Conservation (phyloP, 352 stramenopile genomes). For the Pythium scleroteichum region DNA sequence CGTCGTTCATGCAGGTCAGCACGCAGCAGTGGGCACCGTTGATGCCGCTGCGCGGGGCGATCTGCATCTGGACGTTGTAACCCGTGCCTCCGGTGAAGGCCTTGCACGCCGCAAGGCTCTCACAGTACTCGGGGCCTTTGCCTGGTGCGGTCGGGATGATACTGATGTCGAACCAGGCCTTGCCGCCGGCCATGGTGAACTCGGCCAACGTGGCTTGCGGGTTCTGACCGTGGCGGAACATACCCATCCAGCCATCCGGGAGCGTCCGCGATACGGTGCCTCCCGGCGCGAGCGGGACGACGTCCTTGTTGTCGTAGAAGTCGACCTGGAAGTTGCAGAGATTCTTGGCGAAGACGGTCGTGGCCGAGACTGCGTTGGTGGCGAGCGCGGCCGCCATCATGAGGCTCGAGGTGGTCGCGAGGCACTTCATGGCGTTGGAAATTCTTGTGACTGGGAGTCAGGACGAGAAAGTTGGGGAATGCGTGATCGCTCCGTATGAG, state of each 20-base stretch:
- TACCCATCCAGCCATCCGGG: slow-evolving; percentile 21
- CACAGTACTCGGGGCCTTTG: slow-evolving; percentile 26
- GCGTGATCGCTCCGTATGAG: background rate
- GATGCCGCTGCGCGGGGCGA: slow-evolving; percentile 13
- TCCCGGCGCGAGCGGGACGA: slow-evolving; percentile 5
- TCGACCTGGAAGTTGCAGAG: slow-evolving; percentile 25
- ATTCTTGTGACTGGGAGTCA: slow-evolving; percentile 5
- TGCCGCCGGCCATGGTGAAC: slow-evolving; percentile 31
- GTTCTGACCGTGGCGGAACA: slow-evolving; percentile 27
- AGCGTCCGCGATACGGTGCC: slow-evolving; percentile 2
- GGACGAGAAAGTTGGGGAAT: slow-evolving; percentile 26
- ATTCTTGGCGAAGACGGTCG: slow-evolving; percentile 31
- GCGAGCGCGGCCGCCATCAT: slow-evolving; percentile 14
- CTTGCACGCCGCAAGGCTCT: slow-evolving; percentile 31
- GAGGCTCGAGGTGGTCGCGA: slow-evolving; percentile 13
- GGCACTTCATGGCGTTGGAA: slow-evolving; percentile 19
- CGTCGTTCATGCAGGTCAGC: slow-evolving; percentile 35
- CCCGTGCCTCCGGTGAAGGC: slow-evolving; percentile 20
- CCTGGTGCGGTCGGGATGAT: slow-evolving; percentile 28
- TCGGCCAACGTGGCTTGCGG: slow-evolving; percentile 33
- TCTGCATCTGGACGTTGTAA: slow-evolving; percentile 35
- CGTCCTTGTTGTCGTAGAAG: slow-evolving; percentile 28
- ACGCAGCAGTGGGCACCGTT: slow-evolving; percentile 28
- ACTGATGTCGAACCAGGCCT: slow-evolving; percentile 39
- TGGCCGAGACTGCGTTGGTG: slow-evolving; percentile 2